Percentiles rank a stretch among this genome's conserved stretches.
Conservation (phyloP, 345 rosid species). For the Aegle marmelos region DNA sequence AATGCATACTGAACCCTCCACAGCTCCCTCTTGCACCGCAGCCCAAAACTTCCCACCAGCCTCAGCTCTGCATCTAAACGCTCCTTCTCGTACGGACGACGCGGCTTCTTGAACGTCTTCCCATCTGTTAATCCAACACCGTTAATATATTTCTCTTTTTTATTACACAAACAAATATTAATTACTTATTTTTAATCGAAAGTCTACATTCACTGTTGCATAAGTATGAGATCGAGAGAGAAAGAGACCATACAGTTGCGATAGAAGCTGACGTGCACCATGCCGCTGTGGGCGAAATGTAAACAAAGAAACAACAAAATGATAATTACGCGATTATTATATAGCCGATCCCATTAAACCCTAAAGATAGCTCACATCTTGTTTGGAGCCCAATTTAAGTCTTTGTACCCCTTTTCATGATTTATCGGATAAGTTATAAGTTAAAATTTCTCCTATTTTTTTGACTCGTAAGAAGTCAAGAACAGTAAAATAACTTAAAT, state of each 20-base stretch:
- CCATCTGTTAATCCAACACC: slow-evolving; percentile 32
- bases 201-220: too few relatives aligned
- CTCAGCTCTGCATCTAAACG: slow-evolving; percentile 55
- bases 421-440: too few relatives aligned
- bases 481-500: too few relatives aligned
- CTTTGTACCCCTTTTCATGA: too few relatives aligned
- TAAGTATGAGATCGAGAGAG: too few relatives aligned
- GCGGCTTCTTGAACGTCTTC: slow-evolving; percentile 55
- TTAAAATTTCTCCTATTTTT: too few relatives aligned
- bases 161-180: too few relatives aligned
- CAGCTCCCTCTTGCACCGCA: slow-evolving; percentile 52
- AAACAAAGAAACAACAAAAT: not conserved
- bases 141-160: too few relatives aligned
- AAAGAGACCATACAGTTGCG: slow-evolving; percentile 39
- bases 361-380: not conserved
- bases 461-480: too few relatives aligned
- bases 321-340: not conserved
- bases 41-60: slow-evolving; percentile 51
- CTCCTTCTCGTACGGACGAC: slow-evolving; percentile 58
- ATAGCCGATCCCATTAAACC: slow-evolving; percentile 9
- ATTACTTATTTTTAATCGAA: too few relatives aligned
- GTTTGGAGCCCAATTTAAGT: not conserved
- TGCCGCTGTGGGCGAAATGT: slow-evolving; percentile 10
- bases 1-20: slow-evolving; percentile 55
- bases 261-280: slow-evolving; percentile 47